phyloP scores from a whole-genome alignment of 306 rosid genomes.

The Prunus padus region DNA sequence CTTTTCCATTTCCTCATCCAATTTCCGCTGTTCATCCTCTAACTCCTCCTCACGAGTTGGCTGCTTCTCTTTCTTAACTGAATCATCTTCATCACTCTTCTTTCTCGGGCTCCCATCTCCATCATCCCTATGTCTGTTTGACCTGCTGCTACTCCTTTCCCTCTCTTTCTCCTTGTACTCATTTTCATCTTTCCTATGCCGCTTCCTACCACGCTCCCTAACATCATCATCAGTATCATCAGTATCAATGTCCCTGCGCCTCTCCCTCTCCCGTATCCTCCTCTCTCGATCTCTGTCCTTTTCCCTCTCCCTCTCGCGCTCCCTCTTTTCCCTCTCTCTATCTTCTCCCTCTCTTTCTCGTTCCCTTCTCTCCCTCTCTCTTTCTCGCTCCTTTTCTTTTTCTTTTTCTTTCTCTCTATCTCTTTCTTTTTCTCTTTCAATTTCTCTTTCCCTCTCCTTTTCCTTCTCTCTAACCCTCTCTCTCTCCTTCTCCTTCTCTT shows the following conservation, averaged over 20 bases:
- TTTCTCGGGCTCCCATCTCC: slow-evolving; percentile 52
- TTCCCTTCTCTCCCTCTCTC: slow-evolving; percentile 47
- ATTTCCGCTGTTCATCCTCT: slow-evolving; percentile 70
- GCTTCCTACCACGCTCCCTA: slow-evolving; percentile 59
- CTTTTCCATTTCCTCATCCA: slow-evolving; percentile 96
- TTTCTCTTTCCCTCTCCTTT: slow-evolving; percentile 18
- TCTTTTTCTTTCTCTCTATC: slow-evolving; percentile 34
- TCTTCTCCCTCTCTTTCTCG: slow-evolving; percentile 38
- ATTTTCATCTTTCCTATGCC: slow-evolving; percentile 60
- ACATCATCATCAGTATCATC: slow-evolving; percentile 57
- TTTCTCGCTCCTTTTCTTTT: slow-evolving; percentile 39
- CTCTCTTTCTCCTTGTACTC: slow-evolving; percentile 49
- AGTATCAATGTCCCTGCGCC: slow-evolving; percentile 58
- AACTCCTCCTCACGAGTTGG: slow-evolving; percentile 71
- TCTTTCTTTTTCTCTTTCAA: slow-evolving; percentile 32
- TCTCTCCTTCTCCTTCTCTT: slow-evolving; percentile 33
- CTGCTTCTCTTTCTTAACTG: slow-evolving; percentile 42
- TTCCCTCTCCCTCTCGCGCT: slow-evolving; percentile 22
- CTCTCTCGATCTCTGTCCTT: slow-evolving; percentile 38
- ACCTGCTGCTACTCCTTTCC: slow-evolving; percentile 50
- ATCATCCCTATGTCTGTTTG: slow-evolving; percentile 48
- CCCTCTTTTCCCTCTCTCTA: slow-evolving; percentile 35
- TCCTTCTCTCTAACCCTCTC: slow-evolving; percentile 29
- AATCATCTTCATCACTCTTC: slow-evolving; percentile 51
- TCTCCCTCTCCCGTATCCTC: slow-evolving; percentile 53